Base-by-base conservation (phyloP, 495 filamentous ascomycete genomes). In the Penicillium cinerascens region DNA sequence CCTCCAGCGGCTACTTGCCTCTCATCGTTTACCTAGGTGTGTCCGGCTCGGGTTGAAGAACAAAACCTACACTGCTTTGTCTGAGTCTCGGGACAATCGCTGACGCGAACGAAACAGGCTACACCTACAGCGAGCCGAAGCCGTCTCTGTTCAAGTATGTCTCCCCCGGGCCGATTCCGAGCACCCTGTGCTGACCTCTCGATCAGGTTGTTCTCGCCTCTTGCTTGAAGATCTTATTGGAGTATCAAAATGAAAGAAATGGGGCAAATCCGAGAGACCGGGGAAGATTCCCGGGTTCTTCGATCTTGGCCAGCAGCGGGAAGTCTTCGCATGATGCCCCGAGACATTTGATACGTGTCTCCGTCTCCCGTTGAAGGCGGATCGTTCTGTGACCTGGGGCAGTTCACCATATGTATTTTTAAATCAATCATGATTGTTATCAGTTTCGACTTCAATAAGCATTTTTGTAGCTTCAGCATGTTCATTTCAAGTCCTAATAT, bases 21-120 rank as follows among this genome's bases (percentile, higher is more conserved):
- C 74, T 98, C 73, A 95, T 98, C 69, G 78, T 98, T 72, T 98
- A 97, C 73, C 87, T 98, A 59, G 93, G 91, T 96, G 85, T 60
- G 82, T 54, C n/a, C 47, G 25, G 25, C 47, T 38, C 42, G 41
- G 17, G 3, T 37, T n/a, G 4, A 40, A 1, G 5, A 18, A 33
- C 10, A 15, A 33, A 4, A 10, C 11, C 11, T 3, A 33, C 3
- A 10, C 11, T 11, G 10, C 29, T 33, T 33, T 10, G 8, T 10
- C 29, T 13, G 2, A 1, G 29, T 8, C 4, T 11, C 16, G 13
- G 21, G 13, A 11, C 11, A 16, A 4, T 38, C 13, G 52, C 51
- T 65, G 38, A 64, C 27, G 25, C 15, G 3, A 23, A 25, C 37
- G 37, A 49, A 51, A 63, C 63, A 95, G 91, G 93, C 56, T 98